A percentile compares a stretch with the other conserved stretches of the same genome.
These are phyloP conservation scores for Musa troglodytarum DNA, from an alignment of 176 grass and related monocot genomes.

Conservation along the genomic window DNA sequence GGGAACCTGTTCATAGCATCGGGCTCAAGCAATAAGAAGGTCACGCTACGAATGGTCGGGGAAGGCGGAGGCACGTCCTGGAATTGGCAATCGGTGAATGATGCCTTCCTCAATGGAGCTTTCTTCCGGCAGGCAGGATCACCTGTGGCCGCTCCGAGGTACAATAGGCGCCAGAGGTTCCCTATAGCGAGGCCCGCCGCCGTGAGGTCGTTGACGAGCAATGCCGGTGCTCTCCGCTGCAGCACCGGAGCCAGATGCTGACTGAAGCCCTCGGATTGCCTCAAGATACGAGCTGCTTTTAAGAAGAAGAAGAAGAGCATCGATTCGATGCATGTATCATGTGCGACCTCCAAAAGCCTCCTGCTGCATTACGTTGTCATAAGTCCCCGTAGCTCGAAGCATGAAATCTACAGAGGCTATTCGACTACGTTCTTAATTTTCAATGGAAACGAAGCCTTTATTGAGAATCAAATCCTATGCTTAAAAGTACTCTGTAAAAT, in stretches of 20 bases:
- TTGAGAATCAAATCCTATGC: too few relatives aligned
- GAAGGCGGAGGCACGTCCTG: conserved; percentile 6
- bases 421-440: too few relatives aligned
- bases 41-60: conserved; percentile 34
- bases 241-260: conserved; percentile 30
- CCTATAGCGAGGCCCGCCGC: conserved; percentile 11
- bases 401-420: too few relatives aligned
- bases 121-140: conserved; percentile 54
- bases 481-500: too few relatives aligned
- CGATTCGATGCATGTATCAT: too few relatives aligned
- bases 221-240: conserved; percentile 57
- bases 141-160: conserved; percentile 32
- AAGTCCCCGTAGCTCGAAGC: too few relatives aligned
- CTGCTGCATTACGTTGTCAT: too few relatives aligned
- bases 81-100: conserved; percentile 59
- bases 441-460: too few relatives aligned
- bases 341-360: too few relatives aligned
- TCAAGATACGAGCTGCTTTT: too few relatives aligned
- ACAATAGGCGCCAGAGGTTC: conserved; percentile 55
- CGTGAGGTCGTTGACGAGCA: conserved; percentile 42
- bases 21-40: conserved; percentile 34
- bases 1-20: conserved; percentile 67
- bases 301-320: too few relatives aligned
- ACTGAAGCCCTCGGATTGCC: not conserved
- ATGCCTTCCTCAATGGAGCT: conserved; percentile 57